A percentile compares a stretch with the other conserved stretches of the same genome.
Conservation (phyloP, 75 land plant genomes). For the Isoetes taiwanensis region DNA sequence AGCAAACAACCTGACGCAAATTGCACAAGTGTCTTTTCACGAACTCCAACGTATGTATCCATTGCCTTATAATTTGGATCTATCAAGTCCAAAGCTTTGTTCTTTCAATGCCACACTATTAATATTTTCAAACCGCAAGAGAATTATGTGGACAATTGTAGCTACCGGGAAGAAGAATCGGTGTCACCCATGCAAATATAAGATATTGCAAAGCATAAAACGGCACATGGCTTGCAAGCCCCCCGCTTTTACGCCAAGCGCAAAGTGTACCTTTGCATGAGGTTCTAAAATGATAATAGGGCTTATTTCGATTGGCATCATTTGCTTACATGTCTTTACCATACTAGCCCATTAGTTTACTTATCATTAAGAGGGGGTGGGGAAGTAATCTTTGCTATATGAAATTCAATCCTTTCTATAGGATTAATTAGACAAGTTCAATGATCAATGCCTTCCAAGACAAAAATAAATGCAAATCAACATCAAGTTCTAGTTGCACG, state of each 20-base stretch:
- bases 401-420: too few relatives aligned
- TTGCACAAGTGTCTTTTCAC: conserved; percentile 76
- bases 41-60: conserved; percentile 78
- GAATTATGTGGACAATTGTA: background rate
- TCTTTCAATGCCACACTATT: conserved; percentile 12
- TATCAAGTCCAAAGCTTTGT: conserved; percentile 90
- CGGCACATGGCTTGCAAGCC: conserved; percentile 82
- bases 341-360: too few relatives aligned
- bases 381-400: background rate
- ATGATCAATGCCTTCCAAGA: too few relatives aligned
- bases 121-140: background rate
- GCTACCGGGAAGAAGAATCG: conserved; percentile 17
- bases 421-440: too few relatives aligned
- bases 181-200: conserved; percentile 85
- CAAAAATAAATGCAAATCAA: too few relatives aligned
- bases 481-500: too few relatives aligned
- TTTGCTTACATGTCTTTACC: too few relatives aligned
- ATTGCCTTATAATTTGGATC: conserved; percentile 64
- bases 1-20: conserved; percentile 79
- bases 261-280: too few relatives aligned
- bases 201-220: conserved; percentile 84
- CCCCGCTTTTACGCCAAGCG: conserved; percentile 67
- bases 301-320: too few relatives aligned
- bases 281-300: too few relatives aligned
- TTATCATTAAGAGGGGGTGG: too few relatives aligned